A percentile compares a stretch with the other conserved stretches of the same genome.
These are phyloP conservation scores for Ramaria sp. DNA, from an alignment of 768 basidiomycete genomes.

Conservation along the genomic window DNA sequence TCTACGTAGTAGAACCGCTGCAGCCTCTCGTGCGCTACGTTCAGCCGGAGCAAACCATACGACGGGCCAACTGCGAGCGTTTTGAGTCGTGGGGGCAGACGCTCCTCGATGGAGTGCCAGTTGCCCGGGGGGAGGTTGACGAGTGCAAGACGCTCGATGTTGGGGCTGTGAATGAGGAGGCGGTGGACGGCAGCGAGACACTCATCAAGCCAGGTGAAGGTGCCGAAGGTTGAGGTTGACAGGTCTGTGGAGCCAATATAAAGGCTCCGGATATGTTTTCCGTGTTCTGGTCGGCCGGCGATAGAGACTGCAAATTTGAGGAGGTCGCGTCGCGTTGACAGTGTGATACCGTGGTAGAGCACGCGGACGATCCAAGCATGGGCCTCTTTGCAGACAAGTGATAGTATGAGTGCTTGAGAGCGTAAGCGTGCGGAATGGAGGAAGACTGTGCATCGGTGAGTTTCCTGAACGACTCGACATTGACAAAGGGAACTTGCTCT, in stretches of 20 bases:
- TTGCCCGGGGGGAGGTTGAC: constrained; percentile 1
- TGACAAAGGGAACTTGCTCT: constrained; percentile 3
- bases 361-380: constrained; percentile 2
- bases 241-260: constrained; percentile 1
- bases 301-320: not conserved
- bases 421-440: not conserved
- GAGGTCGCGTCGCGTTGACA: not conserved
- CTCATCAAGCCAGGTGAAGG: not conserved
- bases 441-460: not conserved
- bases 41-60: constrained; percentile 1
- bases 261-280: not conserved
- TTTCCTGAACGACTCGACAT: not conserved
- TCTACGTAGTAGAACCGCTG: constrained; percentile 6
- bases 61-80: constrained; percentile 4
- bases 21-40: not conserved
- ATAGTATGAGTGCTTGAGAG: not conserved
- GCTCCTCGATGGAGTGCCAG: constrained; percentile 1
- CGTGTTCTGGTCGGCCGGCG: not conserved
- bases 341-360: not conserved
- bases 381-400: constrained; percentile 6
- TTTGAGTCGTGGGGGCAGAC: constrained; percentile 1
- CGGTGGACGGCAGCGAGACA: not conserved
- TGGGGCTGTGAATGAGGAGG: not conserved
- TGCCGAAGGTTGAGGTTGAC: not conserved
- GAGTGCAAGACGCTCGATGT: constrained; percentile 4